These are phyloP conservation scores for Uronychia setigera DNA, from an alignment of 73 alveolate species.

Conservation along the genomic window DNA sequence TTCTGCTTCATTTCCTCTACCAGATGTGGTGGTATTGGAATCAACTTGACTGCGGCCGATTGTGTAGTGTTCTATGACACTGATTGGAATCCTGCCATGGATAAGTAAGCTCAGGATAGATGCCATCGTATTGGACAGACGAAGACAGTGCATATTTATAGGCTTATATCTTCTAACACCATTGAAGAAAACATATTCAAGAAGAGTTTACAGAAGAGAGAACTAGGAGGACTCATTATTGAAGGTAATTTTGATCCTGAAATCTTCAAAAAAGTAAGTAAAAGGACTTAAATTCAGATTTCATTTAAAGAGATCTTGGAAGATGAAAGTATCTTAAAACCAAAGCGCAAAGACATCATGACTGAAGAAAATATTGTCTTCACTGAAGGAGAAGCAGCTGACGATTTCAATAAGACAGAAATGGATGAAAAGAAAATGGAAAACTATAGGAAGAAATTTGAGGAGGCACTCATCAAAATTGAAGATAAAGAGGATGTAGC, in stretches of 20 bases:
- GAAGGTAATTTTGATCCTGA: slow-evolving; percentile 93
- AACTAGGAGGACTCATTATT: slow-evolving; percentile 94
- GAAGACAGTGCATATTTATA: slow-evolving; percentile 98
- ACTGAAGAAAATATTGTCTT: slow-evolving; percentile 64
- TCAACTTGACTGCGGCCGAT: slow-evolving; percentile 99
- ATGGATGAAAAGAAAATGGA: slow-evolving; percentile 73
- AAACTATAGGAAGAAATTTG: slow-evolving; percentile 73
- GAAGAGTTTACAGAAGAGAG: slow-evolving; percentile 95
- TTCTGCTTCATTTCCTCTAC: slow-evolving; percentile 99
- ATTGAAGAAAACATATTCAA: slow-evolving; percentile 96
- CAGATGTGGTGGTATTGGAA: slow-evolving; percentile 99
- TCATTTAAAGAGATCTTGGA: slow-evolving; percentile 60
- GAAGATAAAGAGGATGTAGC: slow-evolving; percentile 89
- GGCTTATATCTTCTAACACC: slow-evolving; percentile 92
- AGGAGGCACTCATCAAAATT: slow-evolving; percentile 78
- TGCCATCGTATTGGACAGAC: slow-evolving; percentile 99
- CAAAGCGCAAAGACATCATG: slow-evolving; percentile 62
- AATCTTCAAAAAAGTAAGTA: slow-evolving; percentile 70
- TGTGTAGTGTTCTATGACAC: slow-evolving; percentile 99
- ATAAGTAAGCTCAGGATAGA: slow-evolving; percentile 99
- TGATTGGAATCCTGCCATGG: slow-evolving; percentile 99
- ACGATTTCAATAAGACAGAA: slow-evolving; percentile 44
- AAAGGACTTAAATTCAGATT: slow-evolving; percentile 12
- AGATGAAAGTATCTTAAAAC: slow-evolving; percentile 76
- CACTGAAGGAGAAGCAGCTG: slow-evolving; percentile 61